Evolutionary conservation across 2,329 filamentous ascomycete genomes (phyloP), one percentile per base, ranked within the genome.

Genomic region (Fusarium xyrophilum): DNA sequence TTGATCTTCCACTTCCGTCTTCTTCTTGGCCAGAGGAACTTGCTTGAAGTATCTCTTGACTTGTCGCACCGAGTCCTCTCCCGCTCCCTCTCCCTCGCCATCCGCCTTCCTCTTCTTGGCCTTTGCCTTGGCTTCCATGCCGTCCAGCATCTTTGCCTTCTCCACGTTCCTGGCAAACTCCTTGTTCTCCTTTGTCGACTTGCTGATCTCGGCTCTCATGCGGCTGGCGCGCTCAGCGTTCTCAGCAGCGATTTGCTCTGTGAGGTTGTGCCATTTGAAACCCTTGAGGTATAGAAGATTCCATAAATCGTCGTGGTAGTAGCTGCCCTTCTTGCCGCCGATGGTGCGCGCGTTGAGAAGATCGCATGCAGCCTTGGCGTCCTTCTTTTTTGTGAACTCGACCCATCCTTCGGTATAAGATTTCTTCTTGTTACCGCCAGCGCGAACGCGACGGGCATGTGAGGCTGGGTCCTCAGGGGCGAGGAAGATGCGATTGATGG

Each of bases 261-360:
- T 93, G 67, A 89, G 78, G 73, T 89, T 83, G 67, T 86, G 82
- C 93, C 93, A 96, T 79, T 95, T 96, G 81, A 96, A 95, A 3
- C 91, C 92, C 67, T 88, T 90, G 66, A 96, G 81, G 75, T 96
- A 96, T 64, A 91, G 85, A 67, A 96, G 81, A 73, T 91, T 94
- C 93, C 93, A 96, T 44, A 96, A 85, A 77, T 96, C 93, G 76
- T 96, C 93, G 72, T 91, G 88, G 81, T 95, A 96, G 76, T 91
- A 93, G 50, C 86, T 87, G 15, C 92, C 86, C 81, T 96, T 96
- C 81, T 94, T 94, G 28, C 93, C 93, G 52, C 92, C 92, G 62
- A 96, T 91, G 15, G 86, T 92, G 67, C 86, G 87, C 42, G 91
- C 90, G 75, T 96, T 96, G 51, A 96, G 82, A 28, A 91, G 84